Percentiles rank a stretch among this genome's conserved stretches.
Evolutionary conservation across 2,329 filamentous ascomycete species (phyloP).

Genomic region (Fusarium sp.): DNA sequence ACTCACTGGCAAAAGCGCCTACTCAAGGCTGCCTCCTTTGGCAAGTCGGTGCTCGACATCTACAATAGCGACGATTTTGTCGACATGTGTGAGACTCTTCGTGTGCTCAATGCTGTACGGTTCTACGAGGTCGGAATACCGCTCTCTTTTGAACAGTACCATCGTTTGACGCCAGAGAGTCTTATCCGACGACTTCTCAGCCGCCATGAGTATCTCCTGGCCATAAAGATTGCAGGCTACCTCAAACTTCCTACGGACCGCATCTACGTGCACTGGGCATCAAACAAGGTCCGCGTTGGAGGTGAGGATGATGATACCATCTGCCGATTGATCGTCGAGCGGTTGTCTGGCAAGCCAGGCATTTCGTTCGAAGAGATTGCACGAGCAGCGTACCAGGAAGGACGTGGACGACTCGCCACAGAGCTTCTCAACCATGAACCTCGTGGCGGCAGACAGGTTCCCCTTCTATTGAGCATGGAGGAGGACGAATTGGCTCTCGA

Average conservation of each 20-base stretch:
- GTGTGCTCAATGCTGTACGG: constrained; percentile 91
- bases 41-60: constrained; percentile 95
- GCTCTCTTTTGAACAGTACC: constrained; percentile 92
- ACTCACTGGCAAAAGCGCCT: constrained; percentile 94
- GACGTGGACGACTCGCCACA: constrained; percentile 87
- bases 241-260: constrained; percentile 86
- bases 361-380: constrained; percentile 98
- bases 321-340: constrained; percentile 86
- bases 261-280: constrained; percentile 98
- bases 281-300: constrained; percentile 88
- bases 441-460: constrained; percentile 94
- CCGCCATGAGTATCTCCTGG: constrained; percentile 90
- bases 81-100: constrained; percentile 94
- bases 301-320: constrained; percentile 89
- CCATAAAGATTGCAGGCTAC: constrained; percentile 88
- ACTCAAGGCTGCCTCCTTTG: constrained; percentile 95
- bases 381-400: constrained; percentile 92
- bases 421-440: constrained; percentile 94
- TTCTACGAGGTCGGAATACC: constrained; percentile 93
- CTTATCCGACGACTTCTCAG: constrained; percentile 89
- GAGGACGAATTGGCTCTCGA: constrained; percentile 95
- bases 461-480: constrained; percentile 91
- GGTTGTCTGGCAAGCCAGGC: constrained; percentile 86
- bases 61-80: constrained; percentile 99
- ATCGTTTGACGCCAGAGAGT: constrained; percentile 88